Evolutionary conservation across 2,329 filamentous ascomycete genomes (phyloP), one percentile per base, ranked within the genome.

Genomic region (Tolypocladium capitatum): DNA sequence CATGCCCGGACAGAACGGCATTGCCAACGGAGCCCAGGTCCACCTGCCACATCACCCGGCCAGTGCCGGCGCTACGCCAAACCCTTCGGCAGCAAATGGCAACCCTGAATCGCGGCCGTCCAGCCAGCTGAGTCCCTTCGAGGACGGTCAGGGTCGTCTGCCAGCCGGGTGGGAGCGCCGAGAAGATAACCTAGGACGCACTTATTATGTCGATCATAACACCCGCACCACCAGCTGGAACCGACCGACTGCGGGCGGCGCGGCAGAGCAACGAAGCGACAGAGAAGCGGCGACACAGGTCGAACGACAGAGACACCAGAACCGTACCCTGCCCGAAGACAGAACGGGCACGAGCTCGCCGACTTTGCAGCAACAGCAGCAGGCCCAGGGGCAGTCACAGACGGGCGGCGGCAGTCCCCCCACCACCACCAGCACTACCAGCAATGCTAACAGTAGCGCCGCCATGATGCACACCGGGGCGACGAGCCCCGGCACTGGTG

Each of bases 191-290:
- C 68, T 97, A 40, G 91, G 92, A 46, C 80, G 92, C 59, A 97
- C 91, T 21, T 98, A 98, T 63, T 98, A 97, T 63, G 92, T 98
- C 46, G 92, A 98, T 61, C 92, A 97, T 65, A 97, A 97, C 65
- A 95, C 90, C 7, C 78, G 92, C 58, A 91, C 92, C 48, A 98
- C 92, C 1, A 97, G 91, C 57, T 98, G 92, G 92, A 91, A 86
- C 57, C 76, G 92, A 50, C 92, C 92, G 8, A 85, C 87, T 35
- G 82, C 82, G 51, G 84, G 83, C 58, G 90, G 83, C 51, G 81
- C 84, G 42, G 81, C 80, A 44, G 83, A 90, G 52, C 57, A 60
- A 36, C 80, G 89, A 51, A 83, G 74, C 53, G 85, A 89, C 55
- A 78, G 91, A 63, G 90, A 95, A 62, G 87, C 89, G 27, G 89